Evolutionary conservation across 148 eudicot species (phyloP), one percentile per base, ranked within the genome.

Genomic region (Fallopia convolvulus): DNA sequence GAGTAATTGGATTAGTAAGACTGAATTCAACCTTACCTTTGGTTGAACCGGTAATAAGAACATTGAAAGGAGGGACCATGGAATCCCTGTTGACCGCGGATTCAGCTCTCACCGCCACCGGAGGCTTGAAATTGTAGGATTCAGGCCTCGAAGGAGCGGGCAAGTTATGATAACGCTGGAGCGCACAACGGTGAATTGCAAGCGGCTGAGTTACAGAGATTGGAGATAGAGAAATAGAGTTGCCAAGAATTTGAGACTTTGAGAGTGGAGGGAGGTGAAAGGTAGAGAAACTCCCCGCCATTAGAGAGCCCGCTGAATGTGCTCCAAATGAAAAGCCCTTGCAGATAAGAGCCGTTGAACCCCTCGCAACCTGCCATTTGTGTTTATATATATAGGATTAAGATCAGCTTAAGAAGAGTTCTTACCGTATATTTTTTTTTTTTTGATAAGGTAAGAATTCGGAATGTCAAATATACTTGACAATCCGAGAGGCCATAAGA

Each of bases 21-120:
- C 21, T 12, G 66, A 63, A 5, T 14, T 33, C 1, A 46, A 41
- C 72, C 6, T 20, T 30, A 84, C 98, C 98, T 88, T 90, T 93
- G 21, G 92, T 81, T 9, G 97, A 90, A 53, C 98, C 98, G 66
- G 97, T 93, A 78, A 93, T 93, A 77, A 93, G 80, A 47, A 93
- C 93, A 70, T 91, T 90, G 77, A 87, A 91, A 77, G 98, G 97
- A 76, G 97, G 94, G 66, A 66, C 75, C 94, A 89, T 93, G 40
- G 90, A 82, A 76, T 87, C 86, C 75, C 63, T 79, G 74, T 60
- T 72, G 39, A 40, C 63, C 32, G 79, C 61, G 65, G 79, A 79
- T 56, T 66, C 52, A 74, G 80, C 72, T 47, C 33, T 78, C 26
- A 44, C 52, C 17, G 75, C n/a, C 9, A 8, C 53, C 33, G 52